phyloP scores from a whole-genome alignment of 495 filamentous ascomycete species.

The Usnea hakonensis region DNA sequence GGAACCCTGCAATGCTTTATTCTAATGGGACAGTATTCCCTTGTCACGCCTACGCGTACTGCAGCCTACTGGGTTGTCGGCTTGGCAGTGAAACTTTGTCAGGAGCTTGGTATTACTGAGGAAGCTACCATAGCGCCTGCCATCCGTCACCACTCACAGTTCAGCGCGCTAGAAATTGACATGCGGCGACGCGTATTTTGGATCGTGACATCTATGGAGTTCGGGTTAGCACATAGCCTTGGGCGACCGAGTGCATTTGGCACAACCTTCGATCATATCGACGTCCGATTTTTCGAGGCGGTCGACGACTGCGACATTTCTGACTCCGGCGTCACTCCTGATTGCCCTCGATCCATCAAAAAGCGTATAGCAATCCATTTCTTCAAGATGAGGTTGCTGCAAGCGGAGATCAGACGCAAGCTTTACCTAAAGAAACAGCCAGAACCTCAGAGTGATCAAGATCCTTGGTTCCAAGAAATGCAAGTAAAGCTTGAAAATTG shows the following conservation, averaged over 20 bases:
- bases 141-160: constrained; percentile 20
- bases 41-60: constrained; percentile 81
- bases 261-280: constrained; percentile 66
- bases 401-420: constrained; percentile 74
- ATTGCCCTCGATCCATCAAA: constrained; percentile 55
- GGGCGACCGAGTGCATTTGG: constrained; percentile 78
- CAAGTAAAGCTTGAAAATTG: constrained; percentile 67
- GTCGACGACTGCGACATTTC: constrained; percentile 76
- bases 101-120: constrained; percentile 75
- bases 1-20: constrained; percentile 84
- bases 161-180: constrained; percentile 68
- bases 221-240: constrained; percentile 75
- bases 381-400: constrained; percentile 80
- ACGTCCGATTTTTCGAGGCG: constrained; percentile 72
- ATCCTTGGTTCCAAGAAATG: constrained; percentile 83
- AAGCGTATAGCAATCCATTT: constrained; percentile 89
- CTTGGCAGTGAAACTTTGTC: constrained; percentile 72
- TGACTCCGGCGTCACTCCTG: constrained; percentile 62
- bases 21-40: constrained; percentile 83
- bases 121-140: constrained; percentile 64
- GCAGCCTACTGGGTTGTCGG: constrained; percentile 89
- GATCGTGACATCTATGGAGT: constrained; percentile 78
- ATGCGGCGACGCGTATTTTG: constrained; percentile 83
- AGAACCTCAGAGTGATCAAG: constrained; percentile 61
- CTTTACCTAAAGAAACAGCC: constrained; percentile 74